Evolutionary conservation across 108 stramenopile genomes (phyloP), one percentile per base, ranked within the genome.

Genomic region (Fistulifera solaris): DNA sequence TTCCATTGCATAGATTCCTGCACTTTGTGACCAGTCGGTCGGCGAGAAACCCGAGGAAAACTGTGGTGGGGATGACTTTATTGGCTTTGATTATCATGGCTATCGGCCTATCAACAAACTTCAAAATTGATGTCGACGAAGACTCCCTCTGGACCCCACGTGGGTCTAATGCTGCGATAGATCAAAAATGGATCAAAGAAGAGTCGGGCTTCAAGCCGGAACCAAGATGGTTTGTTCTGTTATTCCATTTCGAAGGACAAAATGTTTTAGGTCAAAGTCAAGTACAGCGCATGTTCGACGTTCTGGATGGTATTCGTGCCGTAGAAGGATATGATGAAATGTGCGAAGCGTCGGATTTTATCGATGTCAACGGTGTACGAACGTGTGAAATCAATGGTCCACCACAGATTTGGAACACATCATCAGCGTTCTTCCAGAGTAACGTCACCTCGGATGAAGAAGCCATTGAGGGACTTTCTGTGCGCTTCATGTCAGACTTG

Each of bases 71-170:
- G 17, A 40, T 53, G 7, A 59, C 43, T 25, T 17, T 15, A 10
- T 39, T 66, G 10, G 15, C 59, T 18, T 31, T 66, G 18, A 40
- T 22, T 24, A 15, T 60, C 8, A 11, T 53, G 12, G 58, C 24
- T 1, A 22, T 45, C 21, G 68, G 68, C 5, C 0, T 58, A 13
- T 63, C 42, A 23, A 69, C 68, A 17, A 69, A 69, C 44, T 69
- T 63, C 46, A n/a, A 42, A 13, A 15, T 69, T 10, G 68, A 69
- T n/a, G 40, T 35, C 25, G 41, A 59, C 18, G 54, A 58, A 22
- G 56, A 56, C 39, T 44, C 19, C 19, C 48, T 70, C 5, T 64
- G 56, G 52, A 64, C 54, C 14, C 63, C 63, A 11, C 11, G 16
- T 11, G 27, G 42, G 7, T 38, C 50, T 2, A n/a, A 22, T 27